phyloP scores from a whole-genome alignment of 495 filamentous ascomycete species.

The Neurospora sp. region DNA sequence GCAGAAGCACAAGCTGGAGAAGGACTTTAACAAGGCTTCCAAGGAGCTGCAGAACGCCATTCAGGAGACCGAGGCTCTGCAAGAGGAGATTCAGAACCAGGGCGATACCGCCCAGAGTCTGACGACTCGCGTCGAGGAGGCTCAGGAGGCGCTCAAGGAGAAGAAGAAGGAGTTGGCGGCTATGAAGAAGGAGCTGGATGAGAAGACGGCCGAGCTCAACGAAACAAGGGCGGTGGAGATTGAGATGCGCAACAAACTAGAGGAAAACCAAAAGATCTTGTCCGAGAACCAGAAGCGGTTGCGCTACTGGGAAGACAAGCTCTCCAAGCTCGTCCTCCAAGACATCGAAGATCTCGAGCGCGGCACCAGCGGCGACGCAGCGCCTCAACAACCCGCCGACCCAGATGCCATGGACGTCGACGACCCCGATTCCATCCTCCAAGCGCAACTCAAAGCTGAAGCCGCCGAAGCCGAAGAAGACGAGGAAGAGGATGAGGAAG shows the following conservation, averaged over 20 bases:
- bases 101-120: slow-evolving; percentile 61
- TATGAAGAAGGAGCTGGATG: slow-evolving; percentile 77
- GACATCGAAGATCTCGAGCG: slow-evolving; percentile 58
- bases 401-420: slow-evolving; percentile 13
- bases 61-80: slow-evolving; percentile 62
- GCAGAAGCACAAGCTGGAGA: slow-evolving; percentile 76
- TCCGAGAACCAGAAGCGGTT: slow-evolving; percentile 77
- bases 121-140: slow-evolving; percentile 70
- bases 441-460: slow-evolving; percentile 11
- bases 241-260: slow-evolving; percentile 95
- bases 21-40: slow-evolving; percentile 61
- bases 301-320: slow-evolving; percentile 80
- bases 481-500: slow-evolving; percentile 14
- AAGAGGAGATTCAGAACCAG: slow-evolving; percentile 68
- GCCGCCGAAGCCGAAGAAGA: slow-evolving; percentile 14
- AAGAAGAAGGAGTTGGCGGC: slow-evolving; percentile 73
- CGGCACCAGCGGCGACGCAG: slow-evolving; percentile 5
- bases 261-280: slow-evolving; percentile 87
- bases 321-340: slow-evolving; percentile 68
- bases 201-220: slow-evolving; percentile 78
- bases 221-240: slow-evolving; percentile 85
- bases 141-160: slow-evolving; percentile 65
- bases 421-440: slow-evolving; percentile 17
- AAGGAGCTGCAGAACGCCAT: slow-evolving; percentile 64
- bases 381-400: slow-evolving; percentile 5